Conservation (phyloP, 306 rosid species). For the Citrullus colocynthis region DNA sequence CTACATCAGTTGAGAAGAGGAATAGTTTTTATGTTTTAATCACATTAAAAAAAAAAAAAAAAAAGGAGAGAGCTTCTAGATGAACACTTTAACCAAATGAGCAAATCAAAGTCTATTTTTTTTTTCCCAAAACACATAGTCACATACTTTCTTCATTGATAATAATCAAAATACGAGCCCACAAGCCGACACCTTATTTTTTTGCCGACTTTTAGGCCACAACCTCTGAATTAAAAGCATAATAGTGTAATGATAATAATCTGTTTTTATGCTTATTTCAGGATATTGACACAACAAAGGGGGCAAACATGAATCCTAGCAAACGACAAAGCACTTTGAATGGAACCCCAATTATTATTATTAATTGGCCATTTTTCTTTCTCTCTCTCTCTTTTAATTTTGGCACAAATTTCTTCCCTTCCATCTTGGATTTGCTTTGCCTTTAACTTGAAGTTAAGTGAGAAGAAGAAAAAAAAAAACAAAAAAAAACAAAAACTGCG, state of each 20-base stretch:
- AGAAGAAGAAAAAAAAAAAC: neutral
- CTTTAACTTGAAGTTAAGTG: neutral
- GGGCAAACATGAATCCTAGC: neutral
- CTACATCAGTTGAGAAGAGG: neutral
- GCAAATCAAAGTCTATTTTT: neutral
- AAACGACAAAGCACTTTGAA: neutral
- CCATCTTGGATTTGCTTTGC: neutral
- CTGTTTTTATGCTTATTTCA: neutral
- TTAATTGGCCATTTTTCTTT: no score
- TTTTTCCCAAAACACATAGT: neutral
- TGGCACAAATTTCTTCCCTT: neutral
- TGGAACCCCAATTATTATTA: neutral
- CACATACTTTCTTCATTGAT: neutral
- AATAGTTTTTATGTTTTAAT: neutral
- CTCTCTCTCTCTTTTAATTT: neutral
- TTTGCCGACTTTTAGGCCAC: neutral
- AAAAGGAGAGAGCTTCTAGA: neutral
- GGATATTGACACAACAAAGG: neutral
- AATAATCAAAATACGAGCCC: neutral
- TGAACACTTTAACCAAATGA: neutral
- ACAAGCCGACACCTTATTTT: neutral
- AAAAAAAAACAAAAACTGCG: neutral
- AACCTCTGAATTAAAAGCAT: neutral
- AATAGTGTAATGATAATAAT: neutral
- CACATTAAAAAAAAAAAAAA: neutral